Evolutionary conservation across 140 eudicot species (phyloP).

Genomic region (Ambrosia hybrid): DNA sequence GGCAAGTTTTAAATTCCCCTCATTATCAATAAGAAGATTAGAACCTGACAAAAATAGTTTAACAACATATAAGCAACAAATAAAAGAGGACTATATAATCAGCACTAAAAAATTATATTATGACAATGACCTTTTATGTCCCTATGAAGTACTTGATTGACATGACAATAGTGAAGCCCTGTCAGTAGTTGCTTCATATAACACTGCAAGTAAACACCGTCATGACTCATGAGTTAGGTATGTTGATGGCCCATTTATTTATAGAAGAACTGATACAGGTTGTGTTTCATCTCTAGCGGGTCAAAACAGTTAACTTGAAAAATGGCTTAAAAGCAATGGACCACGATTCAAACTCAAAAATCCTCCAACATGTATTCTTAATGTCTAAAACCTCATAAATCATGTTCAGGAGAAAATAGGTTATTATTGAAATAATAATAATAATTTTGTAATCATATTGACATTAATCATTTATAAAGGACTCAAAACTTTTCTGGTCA

Average conservation of each 20-base stretch:
- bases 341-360: too few species aligned
- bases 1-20: constrained; percentile 94
- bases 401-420: neutral
- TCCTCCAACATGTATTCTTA: neutral
- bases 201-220: constrained; percentile 54
- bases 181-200: constrained; percentile 97
- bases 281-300: neutral
- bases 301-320: neutral
- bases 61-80: constrained; percentile 19
- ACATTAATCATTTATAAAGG: neutral
- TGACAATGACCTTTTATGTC: constrained; percentile 82
- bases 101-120: neutral
- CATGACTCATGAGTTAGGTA: constrained; percentile 13
- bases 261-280: neutral
- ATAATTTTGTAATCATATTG: neutral
- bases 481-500: neutral
- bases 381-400: constrained; percentile 1
- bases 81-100: neutral
- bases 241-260: constrained; percentile 13
- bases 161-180: constrained; percentile 98
- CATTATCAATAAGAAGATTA: constrained; percentile 90
- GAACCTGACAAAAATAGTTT: constrained; percentile 53
- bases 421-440: neutral
- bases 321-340: neutral
- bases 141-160: constrained; percentile 96